These are phyloP conservation scores for Narthecium ossifragum DNA, from an alignment of 106 monocot genomes.

Conservation along the genomic window DNA sequence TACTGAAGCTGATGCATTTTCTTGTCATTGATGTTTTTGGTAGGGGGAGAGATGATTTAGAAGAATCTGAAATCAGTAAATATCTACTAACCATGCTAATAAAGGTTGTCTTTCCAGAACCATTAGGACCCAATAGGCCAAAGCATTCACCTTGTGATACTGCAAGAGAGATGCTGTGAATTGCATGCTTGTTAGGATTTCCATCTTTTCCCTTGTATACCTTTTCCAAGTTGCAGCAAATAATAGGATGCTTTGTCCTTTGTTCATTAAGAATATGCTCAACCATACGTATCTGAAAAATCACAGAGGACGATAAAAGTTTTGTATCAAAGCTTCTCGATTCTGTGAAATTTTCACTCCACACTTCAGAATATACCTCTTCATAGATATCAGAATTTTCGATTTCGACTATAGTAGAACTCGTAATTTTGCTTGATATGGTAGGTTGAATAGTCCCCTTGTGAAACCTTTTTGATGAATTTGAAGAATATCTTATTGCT, in stretches of 20 bases:
- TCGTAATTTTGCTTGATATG: no score
- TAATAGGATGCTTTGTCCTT: constrained; percentile 40
- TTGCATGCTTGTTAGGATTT: constrained; percentile 73
- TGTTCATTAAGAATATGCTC: constrained; percentile 45
- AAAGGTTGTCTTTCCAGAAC: constrained; percentile 86
- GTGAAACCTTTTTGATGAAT: no score
- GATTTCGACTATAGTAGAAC: no score
- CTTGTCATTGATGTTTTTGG: no score
- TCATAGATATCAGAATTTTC: no score
- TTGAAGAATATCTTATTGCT: no score
- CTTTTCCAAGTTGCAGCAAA: constrained; percentile 68
- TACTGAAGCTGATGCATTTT: no score
- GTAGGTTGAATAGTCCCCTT: no score
- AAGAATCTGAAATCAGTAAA: not conserved
- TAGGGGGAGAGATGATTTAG: no score
- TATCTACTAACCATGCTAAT: constrained; percentile 59
- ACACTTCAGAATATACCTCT: constrained; percentile 10
- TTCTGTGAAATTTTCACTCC: constrained; percentile 10
- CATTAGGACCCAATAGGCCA: constrained; percentile 92
- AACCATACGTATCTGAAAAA: constrained; percentile 55
- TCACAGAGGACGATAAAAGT: not conserved
- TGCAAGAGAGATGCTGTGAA: constrained; percentile 73
- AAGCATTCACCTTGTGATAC: constrained; percentile 74
- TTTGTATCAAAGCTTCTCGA: no score
- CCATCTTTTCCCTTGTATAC: constrained; percentile 70